Evolutionary conservation across 495 filamentous ascomycete species (phyloP).

Genomic region (Trichoderma erinaceum): DNA sequence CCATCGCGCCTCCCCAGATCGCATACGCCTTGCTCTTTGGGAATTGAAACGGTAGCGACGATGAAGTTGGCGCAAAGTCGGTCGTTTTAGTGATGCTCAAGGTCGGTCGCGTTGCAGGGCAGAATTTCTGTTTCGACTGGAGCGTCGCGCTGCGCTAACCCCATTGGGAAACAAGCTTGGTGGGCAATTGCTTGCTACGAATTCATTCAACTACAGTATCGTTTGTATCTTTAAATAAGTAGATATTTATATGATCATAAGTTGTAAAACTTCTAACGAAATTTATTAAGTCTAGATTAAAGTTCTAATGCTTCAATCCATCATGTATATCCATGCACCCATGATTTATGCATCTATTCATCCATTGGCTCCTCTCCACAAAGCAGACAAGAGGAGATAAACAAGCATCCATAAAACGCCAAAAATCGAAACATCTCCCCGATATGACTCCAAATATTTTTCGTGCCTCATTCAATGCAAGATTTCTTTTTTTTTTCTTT

Average conservation of each 20-base stretch:
- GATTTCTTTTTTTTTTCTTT: background rate
- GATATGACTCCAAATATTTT: background rate
- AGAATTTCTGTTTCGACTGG: slow-evolving; percentile 12
- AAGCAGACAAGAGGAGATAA: background rate
- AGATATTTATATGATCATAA: background rate
- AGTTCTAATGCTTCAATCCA: background rate
- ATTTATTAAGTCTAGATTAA: too few species aligned
- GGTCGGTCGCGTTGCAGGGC: slow-evolving; percentile 19
- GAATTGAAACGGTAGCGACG: slow-evolving; percentile 19
- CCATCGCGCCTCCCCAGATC: slow-evolving; percentile 40
- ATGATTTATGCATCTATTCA: background rate
- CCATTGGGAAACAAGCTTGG: slow-evolving; percentile 18
- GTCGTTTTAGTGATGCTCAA: slow-evolving; percentile 9
- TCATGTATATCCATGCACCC: background rate
- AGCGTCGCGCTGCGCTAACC: slow-evolving; percentile 17
- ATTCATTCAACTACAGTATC: too few species aligned
- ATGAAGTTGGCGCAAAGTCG: slow-evolving; percentile 21
- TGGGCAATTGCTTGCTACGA: too few species aligned
- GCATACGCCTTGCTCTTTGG: slow-evolving; percentile 12
- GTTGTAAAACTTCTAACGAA: too few species aligned
- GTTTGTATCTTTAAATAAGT: background rate
- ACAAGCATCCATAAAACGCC: slow-evolving; percentile 7
- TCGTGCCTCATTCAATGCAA: slow-evolving; percentile 12
- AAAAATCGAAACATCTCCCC: background rate
- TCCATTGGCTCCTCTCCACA: background rate